Evolutionary conservation across 1,139 yeast species (phyloP), one percentile per base, ranked within the genome.

Genomic region (Pichia cactophila): DNA sequence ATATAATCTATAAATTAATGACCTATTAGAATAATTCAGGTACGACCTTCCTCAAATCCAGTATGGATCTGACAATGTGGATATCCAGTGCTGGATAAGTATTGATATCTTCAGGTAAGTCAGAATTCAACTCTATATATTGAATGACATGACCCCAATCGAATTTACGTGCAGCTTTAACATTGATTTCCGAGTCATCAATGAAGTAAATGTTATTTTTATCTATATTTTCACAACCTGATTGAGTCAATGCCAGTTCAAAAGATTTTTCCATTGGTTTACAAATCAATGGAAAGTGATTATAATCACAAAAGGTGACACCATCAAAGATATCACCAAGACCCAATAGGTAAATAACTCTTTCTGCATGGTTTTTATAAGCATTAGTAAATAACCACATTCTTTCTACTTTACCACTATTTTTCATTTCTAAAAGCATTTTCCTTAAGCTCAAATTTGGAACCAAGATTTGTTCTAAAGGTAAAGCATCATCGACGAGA

Each of bases 321-420:
- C 98, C 98, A 57, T 90, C 97, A 62, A 92, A 90, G 50, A 88
- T 65, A 63, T 90, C 97, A 26, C 92, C 96, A 35, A 92, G 66
- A 2, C 96, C 97, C 46, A 92, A 72, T 49, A 90, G 72, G 41
- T 82, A 74, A 23, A 89, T 74, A 17, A 86, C 95, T 49, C 92
- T 73, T 49, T 81, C 62, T 1, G 94, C 97, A 65, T 92, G 97
- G 60, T 79, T 87, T 64, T 84, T 82, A 70, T 90, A 92, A 1
- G 98, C 98, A 63, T 92, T 92, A 16, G 98, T 92, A 60, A 89
- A 84, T 44, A 92, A 74, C 98, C 98, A 92, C 51, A 82, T 62
- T 58, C 80, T 73, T 55, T 74, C 74, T 45, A 80, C 74, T 52
- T 75, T 75, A 2, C 75, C 74, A 1, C 59, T 43, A 11, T 69